phyloP scores from a whole-genome alignment of 108 stramenopile genomes.

The Skeletonema tropicum region DNA sequence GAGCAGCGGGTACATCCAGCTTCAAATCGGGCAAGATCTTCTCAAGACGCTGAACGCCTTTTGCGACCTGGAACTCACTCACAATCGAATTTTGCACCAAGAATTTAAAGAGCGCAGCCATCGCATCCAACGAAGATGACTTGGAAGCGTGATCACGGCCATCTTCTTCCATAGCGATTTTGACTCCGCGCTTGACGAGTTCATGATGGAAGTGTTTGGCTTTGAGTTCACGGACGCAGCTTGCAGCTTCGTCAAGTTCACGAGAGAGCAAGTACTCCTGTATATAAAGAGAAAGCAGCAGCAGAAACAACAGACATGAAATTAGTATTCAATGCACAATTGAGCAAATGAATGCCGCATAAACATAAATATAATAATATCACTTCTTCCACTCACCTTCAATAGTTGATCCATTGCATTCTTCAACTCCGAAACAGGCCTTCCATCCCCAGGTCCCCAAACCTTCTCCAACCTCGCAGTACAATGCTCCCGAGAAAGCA shows the following conservation, averaged over 20 bases:
- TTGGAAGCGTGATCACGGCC: slow-evolving; percentile 55
- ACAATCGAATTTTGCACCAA: slow-evolving; percentile 80
- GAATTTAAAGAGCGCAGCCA: slow-evolving; percentile 72
- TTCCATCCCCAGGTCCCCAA: slow-evolving; percentile 97
- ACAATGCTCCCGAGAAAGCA: slow-evolving; percentile 90
- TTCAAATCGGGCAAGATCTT: slow-evolving; percentile 68
- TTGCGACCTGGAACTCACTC: slow-evolving; percentile 81
- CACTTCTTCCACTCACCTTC: slow-evolving; percentile 30
- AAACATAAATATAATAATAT: neutral
- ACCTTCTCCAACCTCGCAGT: slow-evolving; percentile 90
- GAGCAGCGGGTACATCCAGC: slow-evolving; percentile 80
- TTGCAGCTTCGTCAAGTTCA: slow-evolving; percentile 92
- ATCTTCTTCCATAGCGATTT: slow-evolving; percentile 86
- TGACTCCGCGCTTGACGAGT: slow-evolving; percentile 95
- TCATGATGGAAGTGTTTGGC: slow-evolving; percentile 94
- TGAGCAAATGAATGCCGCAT: neutral
- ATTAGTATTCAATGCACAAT: neutral
- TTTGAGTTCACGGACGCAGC: slow-evolving; percentile 90
- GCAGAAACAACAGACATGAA: neutral
- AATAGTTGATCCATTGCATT: slow-evolving; percentile 89
- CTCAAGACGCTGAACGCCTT: slow-evolving; percentile 75
- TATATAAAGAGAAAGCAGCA: neutral
- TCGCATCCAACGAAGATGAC: slow-evolving; percentile 66
- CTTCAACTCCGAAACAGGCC: slow-evolving; percentile 95
- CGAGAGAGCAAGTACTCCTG: slow-evolving; percentile 89